phyloP scores from a whole-genome alignment of 148 eudicot genomes.

The Rheum nobile region DNA sequence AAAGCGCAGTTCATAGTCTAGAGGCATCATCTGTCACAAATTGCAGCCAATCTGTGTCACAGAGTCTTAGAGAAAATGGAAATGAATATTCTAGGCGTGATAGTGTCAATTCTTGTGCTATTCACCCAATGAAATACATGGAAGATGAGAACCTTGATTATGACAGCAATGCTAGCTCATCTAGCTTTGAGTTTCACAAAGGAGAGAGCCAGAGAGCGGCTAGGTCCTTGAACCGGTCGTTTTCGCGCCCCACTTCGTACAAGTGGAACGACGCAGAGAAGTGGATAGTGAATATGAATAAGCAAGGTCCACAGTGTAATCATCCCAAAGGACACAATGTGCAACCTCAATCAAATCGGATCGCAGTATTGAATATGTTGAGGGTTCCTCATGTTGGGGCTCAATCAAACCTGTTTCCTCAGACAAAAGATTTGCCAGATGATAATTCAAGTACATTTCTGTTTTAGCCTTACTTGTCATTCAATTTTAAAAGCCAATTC shows the following conservation, averaged over 20 bases:
- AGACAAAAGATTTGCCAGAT: slow-evolving; percentile 41
- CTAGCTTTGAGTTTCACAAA: slow-evolving; percentile 92
- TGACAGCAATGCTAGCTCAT: slow-evolving; percentile 92
- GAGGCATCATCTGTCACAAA: not conserved
- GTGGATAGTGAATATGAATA: slow-evolving; percentile 77
- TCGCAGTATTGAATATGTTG: slow-evolving; percentile 25
- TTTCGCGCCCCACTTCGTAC: slow-evolving; percentile 64
- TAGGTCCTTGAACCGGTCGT: slow-evolving; percentile 40
- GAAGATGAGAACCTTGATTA: slow-evolving; percentile 91
- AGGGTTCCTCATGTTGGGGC: slow-evolving; percentile 52
- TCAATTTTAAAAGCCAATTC: no score
- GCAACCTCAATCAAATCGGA: slow-evolving; percentile 28
- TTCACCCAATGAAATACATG: slow-evolving; percentile 46
- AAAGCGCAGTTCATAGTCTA: slow-evolving; percentile 30
- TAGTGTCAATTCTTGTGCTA: slow-evolving; percentile 47
- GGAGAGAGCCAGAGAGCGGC: slow-evolving; percentile 41
- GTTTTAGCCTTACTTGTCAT: not conserved
- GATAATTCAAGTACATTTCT: slow-evolving; percentile 38
- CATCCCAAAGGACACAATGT: slow-evolving; percentile 34
- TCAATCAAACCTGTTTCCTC: slow-evolving; percentile 35
- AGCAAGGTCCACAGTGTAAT: slow-evolving; percentile 17
- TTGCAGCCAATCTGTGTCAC: not conserved
- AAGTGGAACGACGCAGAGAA: slow-evolving; percentile 98
- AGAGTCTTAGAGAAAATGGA: slow-evolving; percentile 16
- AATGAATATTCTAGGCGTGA: not conserved